Conservation (phyloP, 192 early-diverging fungal species). For the Geranomyces michiganensis region DNA sequence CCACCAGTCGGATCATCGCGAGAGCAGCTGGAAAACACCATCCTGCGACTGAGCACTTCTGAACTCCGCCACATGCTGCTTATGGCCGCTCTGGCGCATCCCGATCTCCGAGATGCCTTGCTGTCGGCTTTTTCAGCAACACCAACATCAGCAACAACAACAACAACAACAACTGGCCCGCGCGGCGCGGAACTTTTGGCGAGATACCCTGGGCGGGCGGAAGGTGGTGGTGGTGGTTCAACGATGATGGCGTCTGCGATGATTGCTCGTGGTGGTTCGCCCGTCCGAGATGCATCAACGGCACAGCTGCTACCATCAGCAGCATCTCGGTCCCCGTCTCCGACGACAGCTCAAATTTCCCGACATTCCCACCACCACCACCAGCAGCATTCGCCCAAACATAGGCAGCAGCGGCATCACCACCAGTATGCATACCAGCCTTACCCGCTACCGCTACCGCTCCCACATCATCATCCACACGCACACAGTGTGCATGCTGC, state of each 20-base stretch:
- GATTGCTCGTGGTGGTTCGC: background rate
- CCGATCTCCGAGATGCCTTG: background rate
- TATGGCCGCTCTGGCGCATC: background rate
- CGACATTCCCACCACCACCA: too few relatives aligned
- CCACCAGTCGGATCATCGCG: too few relatives aligned
- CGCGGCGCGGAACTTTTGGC: background rate
- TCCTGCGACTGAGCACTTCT: background rate
- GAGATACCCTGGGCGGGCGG: background rate
- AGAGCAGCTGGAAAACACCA: slow-evolving; percentile 5
- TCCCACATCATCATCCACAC: background rate
- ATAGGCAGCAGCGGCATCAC: background rate
- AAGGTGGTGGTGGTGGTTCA: background rate
- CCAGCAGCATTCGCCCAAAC: too few relatives aligned
- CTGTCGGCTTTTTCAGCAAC: background rate
- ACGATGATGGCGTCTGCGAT: background rate
- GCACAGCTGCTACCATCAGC: too few relatives aligned
- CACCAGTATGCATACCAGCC: background rate
- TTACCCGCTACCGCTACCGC: background rate
- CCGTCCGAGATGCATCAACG: too few relatives aligned
- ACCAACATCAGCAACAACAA: background rate
- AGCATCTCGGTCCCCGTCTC: too few relatives aligned
- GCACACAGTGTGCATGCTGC: background rate
- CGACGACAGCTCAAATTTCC: too few relatives aligned
- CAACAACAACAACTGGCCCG: background rate
- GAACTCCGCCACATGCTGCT: background rate